Percentiles rank a stretch among this genome's conserved stretches.
These are phyloP conservation scores for Suhomyces kilbournensis DNA, from an alignment of 805 yeast species.

Conservation along the genomic window DNA sequence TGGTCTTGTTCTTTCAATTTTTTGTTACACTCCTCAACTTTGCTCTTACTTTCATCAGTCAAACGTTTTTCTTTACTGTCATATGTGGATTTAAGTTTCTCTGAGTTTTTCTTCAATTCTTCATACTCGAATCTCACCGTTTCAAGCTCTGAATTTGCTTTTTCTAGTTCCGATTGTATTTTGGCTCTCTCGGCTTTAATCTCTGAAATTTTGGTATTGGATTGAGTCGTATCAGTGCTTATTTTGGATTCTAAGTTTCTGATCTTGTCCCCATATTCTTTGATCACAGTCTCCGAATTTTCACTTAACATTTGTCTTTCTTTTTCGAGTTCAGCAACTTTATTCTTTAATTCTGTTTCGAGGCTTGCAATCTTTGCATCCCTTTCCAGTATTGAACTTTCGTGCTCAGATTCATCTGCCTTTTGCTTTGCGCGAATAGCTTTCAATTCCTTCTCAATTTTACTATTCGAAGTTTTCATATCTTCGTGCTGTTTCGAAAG, in stretches of 20 bases:
- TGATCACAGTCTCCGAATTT: constrained; percentile 47
- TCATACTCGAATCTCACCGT: neutral
- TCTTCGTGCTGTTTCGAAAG: neutral
- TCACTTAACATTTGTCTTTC: constrained; percentile 48
- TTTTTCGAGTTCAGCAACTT: constrained; percentile 45
- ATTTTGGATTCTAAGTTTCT: constrained; percentile 38
- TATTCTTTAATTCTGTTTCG: constrained; percentile 33
- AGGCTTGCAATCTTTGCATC: constrained; percentile 27
- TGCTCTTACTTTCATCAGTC: neutral
- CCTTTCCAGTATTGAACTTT: constrained; percentile 16
- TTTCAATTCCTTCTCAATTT: constrained; percentile 10
- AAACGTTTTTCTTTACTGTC: constrained; percentile 1
- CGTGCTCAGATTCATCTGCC: constrained; percentile 15
- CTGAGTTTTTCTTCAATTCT: neutral
- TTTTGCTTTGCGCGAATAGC: constrained; percentile 14
- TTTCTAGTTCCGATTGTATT: constrained; percentile 5
- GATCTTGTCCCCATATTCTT: constrained; percentile 48
- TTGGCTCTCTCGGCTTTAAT: constrained; percentile 8
- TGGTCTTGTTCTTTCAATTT: neutral
- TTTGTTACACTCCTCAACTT: neutral
- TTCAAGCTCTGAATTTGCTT: constrained; percentile 9
- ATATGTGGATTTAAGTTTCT: neutral
- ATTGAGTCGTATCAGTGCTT: constrained; percentile 10
- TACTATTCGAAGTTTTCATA: neutral
- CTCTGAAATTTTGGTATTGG: constrained; percentile 7